Evolutionary conservation across 2,329 filamentous ascomycete genomes (phyloP), one percentile per base, ranked within the genome.

Genomic region (Talaromyces sp.): DNA sequence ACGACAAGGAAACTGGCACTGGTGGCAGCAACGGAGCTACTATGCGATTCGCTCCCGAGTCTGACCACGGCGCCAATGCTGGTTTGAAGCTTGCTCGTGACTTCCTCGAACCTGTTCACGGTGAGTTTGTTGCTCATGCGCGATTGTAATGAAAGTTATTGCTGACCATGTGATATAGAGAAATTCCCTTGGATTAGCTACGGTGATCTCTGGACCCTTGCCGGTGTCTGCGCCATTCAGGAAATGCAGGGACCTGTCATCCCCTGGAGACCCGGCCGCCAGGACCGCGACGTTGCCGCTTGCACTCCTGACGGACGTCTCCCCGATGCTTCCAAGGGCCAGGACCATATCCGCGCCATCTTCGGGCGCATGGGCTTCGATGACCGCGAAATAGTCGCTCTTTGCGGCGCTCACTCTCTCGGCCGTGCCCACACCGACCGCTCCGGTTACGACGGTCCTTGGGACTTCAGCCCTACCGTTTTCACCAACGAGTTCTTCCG

Each of bases 331-430:
- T 79, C 87, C 72, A 87, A 97, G 85, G 90, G 86, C 67, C 83
- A 88, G 68, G 86, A 88, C 75, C 94, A 98, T 82, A 86, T 98
- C 72, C 90, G 95, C 74, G 87, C 87, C 81, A 94, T 98, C 83
- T 99, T 98, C 81, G 87, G 89, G 79, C 92, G 94, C 77, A 98
- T 98, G 94, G 94, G 94, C 71, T 98, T 97, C 86, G 90, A 95
- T 79, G 94, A 99, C 82, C 91, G 91, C 74, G 93, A 97, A 81
- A 98, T 98, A 76, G 94, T 97, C 54, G 95, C 94, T 35, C 86
- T 98, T 62, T 85, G 85, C 27, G 93, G 93, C 71, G 93, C 90
- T 58, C 93, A 97, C 82, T 90, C 92, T 62, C 86, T 97, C 43
- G 93, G 93, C 68, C 91, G 93, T 70, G 96, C 91, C 83, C 95